Conservation (phyloP, 2,329 filamentous ascomycete genomes). For the Aureobasidium sp. region DNA sequence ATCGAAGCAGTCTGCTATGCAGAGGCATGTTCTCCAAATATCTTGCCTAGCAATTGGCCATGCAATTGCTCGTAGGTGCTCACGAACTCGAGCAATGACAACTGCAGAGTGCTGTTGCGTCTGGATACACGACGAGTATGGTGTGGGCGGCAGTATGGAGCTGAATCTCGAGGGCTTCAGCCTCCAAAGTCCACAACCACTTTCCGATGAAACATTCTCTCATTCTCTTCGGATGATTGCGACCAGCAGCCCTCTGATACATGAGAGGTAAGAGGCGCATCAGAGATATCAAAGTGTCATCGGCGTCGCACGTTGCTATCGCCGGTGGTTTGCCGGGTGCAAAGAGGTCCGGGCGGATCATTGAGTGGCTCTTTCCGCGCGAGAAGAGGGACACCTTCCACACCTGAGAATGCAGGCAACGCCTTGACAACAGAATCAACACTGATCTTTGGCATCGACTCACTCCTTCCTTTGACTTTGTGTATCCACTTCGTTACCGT, state of each 20-base stretch:
- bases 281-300: not conserved
- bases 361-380: slow-evolving; percentile 2
- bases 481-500: not conserved
- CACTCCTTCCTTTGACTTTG: slow-evolving; percentile 10
- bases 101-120: not conserved
- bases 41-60: not conserved
- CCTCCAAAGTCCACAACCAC: not conserved
- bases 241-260: not conserved
- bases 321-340: not conserved
- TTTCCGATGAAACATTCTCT: not conserved
- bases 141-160: no score
- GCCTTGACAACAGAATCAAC: not conserved
- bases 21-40: not conserved
- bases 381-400: not conserved
- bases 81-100: not conserved
- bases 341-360: not conserved
- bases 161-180: not conserved
- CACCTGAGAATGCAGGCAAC: not conserved
- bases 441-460: not conserved
- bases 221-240: not conserved
- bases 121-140: not conserved
- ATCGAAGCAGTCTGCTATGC: not conserved
- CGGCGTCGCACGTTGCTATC: not conserved
- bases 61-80: not conserved
- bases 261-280: not conserved